Percentiles rank a stretch among this genome's conserved stretches.
Evolutionary conservation across 1,284 basidiomycete genomes (phyloP).

Genomic region (Sanghuangporus sanghuang): DNA sequence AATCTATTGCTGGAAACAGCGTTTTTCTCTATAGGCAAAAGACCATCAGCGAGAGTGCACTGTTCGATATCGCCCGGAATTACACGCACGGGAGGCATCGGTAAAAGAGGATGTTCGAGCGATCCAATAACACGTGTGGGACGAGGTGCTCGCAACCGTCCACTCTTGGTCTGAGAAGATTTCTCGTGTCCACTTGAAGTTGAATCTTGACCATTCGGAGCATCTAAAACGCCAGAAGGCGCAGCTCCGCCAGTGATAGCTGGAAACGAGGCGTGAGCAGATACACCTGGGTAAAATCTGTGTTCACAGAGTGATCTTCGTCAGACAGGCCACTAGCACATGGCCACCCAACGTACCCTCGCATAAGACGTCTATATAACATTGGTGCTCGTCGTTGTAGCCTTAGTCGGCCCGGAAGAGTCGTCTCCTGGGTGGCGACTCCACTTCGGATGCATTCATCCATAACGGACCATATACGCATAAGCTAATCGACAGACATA

Average conservation of each 20-base stretch:
- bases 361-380: conserved; percentile 84
- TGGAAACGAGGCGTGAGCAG: conserved; percentile 33
- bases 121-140: conserved; percentile 64
- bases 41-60: background rate
- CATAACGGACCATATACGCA: conserved; percentile 89
- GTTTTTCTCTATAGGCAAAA: conserved; percentile 58
- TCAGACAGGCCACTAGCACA: background rate
- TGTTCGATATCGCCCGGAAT: background rate
- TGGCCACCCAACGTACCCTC: conserved; percentile 49
- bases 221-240: conserved; percentile 30
- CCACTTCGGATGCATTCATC: conserved; percentile 89
- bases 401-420: conserved; percentile 81
- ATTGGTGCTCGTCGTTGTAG: conserved; percentile 79
- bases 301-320: background rate
- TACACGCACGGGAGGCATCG: conserved; percentile 69
- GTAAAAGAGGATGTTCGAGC: conserved; percentile 78
- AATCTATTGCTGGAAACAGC: conserved; percentile 91
- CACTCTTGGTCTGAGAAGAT: background rate
- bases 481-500: conserved; percentile 39
- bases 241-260: conserved; percentile 41
- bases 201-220: conserved; percentile 30
- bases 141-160: conserved; percentile 23
- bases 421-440: conserved; percentile 72
- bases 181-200: conserved; percentile 3
- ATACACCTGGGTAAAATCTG: conserved; percentile 68